phyloP scores from a whole-genome alignment of 495 filamentous ascomycete species.

The Daldinia concentrica region DNA sequence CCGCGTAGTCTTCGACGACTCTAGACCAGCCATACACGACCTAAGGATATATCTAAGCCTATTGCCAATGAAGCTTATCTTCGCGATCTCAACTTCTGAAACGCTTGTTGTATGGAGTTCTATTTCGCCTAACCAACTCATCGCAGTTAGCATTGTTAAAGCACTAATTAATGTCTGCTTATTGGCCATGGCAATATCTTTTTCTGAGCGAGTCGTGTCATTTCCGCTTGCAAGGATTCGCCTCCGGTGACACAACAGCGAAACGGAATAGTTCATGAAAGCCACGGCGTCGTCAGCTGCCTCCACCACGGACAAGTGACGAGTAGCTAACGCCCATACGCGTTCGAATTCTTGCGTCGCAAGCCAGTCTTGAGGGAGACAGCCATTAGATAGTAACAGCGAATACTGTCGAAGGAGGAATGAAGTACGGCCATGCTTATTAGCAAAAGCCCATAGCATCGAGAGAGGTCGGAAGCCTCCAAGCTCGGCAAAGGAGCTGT shows the following conservation, averaged over 20 bases:
- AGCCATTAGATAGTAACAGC: conserved; percentile 44
- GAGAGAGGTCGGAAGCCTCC: conserved; percentile 40
- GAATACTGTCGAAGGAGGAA: conserved; percentile 52
- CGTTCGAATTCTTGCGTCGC: conserved; percentile 51
- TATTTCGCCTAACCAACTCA: conserved; percentile 46
- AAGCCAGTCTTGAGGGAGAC: conserved; percentile 56
- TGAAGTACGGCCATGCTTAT: conserved; percentile 34
- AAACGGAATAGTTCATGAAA: conserved; percentile 50
- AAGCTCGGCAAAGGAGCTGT: conserved; percentile 42
- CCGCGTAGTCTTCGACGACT: conserved; percentile 8
- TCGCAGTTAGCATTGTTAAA: conserved; percentile 49
- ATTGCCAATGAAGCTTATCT: conserved; percentile 36
- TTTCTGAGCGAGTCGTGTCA: conserved; percentile 35
- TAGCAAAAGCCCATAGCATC: conserved; percentile 45
- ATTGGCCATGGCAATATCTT: conserved; percentile 35
- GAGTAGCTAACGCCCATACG: conserved; percentile 50
- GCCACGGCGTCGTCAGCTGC: conserved; percentile 47
- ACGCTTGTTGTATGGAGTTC: conserved; percentile 26
- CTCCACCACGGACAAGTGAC: conserved; percentile 42
- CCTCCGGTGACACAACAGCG: conserved; percentile 46
- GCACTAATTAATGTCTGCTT: conserved; percentile 48
- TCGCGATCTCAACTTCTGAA: conserved; percentile 35
- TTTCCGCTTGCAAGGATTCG: background rate
- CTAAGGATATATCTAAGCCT: conserved; percentile 36
- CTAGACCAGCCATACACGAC: conserved; percentile 35